Evolutionary conservation across 139 green algal genomes (phyloP).

Genomic region (Volvox reticuliferus): DNA sequence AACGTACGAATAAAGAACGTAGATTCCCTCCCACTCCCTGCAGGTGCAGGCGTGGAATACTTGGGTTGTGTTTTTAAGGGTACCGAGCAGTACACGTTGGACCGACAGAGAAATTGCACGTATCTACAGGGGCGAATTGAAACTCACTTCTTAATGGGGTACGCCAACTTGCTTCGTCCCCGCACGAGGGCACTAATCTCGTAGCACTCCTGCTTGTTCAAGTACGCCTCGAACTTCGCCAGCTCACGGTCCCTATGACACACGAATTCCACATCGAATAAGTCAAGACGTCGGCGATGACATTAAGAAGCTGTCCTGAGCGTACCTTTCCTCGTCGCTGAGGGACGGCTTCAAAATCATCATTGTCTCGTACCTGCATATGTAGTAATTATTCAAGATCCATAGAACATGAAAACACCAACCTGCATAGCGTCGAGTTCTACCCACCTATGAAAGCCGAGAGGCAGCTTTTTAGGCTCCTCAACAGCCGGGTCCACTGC

Average conservation of each 20-base stretch:
- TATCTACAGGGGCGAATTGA: too few relatives aligned
- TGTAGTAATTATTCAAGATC: background rate
- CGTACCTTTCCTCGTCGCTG: slow-evolving; percentile 83
- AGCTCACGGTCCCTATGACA: slow-evolving; percentile 83
- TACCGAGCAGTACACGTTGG: too few relatives aligned
- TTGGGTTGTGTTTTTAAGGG: too few relatives aligned
- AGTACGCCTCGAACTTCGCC: slow-evolving; percentile 92
- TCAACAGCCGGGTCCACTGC: background rate
- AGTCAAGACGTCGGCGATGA: too few relatives aligned
- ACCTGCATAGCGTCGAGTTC: too few relatives aligned
- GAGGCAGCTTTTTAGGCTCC: slow-evolving; percentile 42
- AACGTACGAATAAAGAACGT: slow-evolving; percentile 89
- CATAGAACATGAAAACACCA: background rate
- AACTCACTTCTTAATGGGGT: slow-evolving; percentile 87
- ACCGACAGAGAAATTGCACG: too few relatives aligned
- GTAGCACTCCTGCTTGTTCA: slow-evolving; percentile 83
- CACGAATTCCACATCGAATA: background rate
- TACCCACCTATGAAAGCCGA: slow-evolving; percentile 67
- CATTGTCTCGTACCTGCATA: slow-evolving; percentile 91
- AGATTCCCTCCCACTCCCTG: slow-evolving; percentile 89
- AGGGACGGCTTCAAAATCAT: slow-evolving; percentile 85
- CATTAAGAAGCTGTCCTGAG: too few relatives aligned
- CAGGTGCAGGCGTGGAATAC: background rate
- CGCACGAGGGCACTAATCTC: slow-evolving; percentile 82
- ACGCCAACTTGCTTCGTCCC: slow-evolving; percentile 79